Base-by-base conservation (phyloP, 73 alveolate genomes). In the Tetrahymena borealis region DNA sequence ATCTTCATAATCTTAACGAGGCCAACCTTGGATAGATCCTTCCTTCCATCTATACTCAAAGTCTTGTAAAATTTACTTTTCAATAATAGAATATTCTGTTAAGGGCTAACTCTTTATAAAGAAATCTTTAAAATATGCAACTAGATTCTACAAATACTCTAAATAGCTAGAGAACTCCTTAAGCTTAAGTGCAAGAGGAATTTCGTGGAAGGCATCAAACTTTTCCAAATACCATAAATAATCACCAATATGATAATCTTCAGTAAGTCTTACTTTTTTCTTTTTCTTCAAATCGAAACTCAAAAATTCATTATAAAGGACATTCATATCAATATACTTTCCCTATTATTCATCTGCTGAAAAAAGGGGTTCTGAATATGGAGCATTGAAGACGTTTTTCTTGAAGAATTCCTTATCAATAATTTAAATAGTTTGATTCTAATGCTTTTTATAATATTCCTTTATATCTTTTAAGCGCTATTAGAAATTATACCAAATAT, bases 401-500 rank as follows among this genome's bases (percentile, higher is more conserved):
- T 90, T 90, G 91, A 39, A 95, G 77, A 96, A 94, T 43, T 95
- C 95, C 37, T 96, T 98, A 90, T 96, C 96, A 39, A 90, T 94
- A 13, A 90, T 38, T 36, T 91, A 95, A 31, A 95, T 96, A 12
- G 90, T 78, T 28, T 91, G 90, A 42, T 95, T 96, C n/a, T 91
- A 90, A 60, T 92, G 96, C 91, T 94, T 91, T 79, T 96, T 96
- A 93, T 97, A 97, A 92, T 95, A 95, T 39, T 96, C 97, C 93
- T 96, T 96, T 28, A 97, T 95, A 95, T 98, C 99, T 78, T 95
- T 96, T 90, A 94, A 90, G 96, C 98, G 97, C 94, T 98, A 99
- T 90, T 97, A 96, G 94, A 97, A 98, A 92, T 98, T 98, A 15
- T 96, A 95, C 99, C 99, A 98, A 35, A 98, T 98, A 94, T 98